Evolutionary conservation across 1,139 yeast genomes (phyloP).

Genomic region (Candida glucosophila): DNA sequence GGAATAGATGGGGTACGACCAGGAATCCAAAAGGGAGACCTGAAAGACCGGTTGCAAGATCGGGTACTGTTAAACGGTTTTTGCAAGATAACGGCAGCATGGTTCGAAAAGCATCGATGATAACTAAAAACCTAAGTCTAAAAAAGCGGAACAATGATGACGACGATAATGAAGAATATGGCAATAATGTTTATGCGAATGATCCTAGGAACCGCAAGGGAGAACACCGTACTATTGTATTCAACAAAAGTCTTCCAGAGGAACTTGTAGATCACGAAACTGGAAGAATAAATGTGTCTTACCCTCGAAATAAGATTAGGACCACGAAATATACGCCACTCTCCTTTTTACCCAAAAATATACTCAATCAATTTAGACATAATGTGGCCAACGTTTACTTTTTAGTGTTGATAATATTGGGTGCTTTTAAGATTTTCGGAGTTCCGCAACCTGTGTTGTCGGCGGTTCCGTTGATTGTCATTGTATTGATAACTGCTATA

Average conservation of each 20-base stretch:
- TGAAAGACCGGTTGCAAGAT: slow-evolving; percentile 31
- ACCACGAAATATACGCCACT: slow-evolving; percentile 55
- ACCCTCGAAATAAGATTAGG: slow-evolving; percentile 49
- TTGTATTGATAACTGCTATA: slow-evolving; percentile 45
- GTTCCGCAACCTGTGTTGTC: slow-evolving; percentile 49
- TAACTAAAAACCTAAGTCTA: slow-evolving; percentile 9
- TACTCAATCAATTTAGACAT: slow-evolving; percentile 37
- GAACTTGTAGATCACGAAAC: slow-evolving; percentile 44
- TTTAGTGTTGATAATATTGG: slow-evolving; percentile 41
- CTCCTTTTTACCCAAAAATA: slow-evolving; percentile 45
- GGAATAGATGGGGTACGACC: slow-evolving; percentile 89
- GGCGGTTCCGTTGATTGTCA: slow-evolving; percentile 53
- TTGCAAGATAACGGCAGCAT: slow-evolving; percentile 9
- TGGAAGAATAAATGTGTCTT: slow-evolving; percentile 21
- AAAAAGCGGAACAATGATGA: slow-evolving; percentile 17
- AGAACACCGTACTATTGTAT: slow-evolving; percentile 48
- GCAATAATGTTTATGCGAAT: slow-evolving; percentile 15
- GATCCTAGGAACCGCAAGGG: slow-evolving; percentile 35
- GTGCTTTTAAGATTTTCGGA: slow-evolving; percentile 47
- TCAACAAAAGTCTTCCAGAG: slow-evolving; percentile 63
- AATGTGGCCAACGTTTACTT: slow-evolving; percentile 52
- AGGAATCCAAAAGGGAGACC: slow-evolving; percentile 72
- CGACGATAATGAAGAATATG: slow-evolving; percentile 11
- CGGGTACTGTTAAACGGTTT: slow-evolving; percentile 35
- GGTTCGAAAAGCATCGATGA: slow-evolving; percentile 4